These are phyloP conservation scores for Amanita rimosa DNA, from an alignment of 768 basidiomycete genomes.

Conservation along the genomic window DNA sequence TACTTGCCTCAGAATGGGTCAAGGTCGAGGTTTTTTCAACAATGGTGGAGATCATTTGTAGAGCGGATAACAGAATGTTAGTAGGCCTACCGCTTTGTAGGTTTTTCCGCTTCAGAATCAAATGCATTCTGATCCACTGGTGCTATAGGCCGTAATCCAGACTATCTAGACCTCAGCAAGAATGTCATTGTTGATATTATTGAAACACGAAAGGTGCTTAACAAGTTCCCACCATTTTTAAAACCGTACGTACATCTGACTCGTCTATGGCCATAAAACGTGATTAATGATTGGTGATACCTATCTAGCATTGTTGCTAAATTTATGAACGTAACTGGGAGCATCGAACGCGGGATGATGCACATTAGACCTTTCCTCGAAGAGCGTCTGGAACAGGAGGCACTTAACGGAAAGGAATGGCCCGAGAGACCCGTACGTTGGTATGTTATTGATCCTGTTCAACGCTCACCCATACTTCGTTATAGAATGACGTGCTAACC, in stretches of 20 bases:
- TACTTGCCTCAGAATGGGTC: too few species aligned
- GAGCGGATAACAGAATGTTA: too few species aligned
- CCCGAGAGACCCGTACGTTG: slow-evolving; percentile 21
- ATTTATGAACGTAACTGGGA: slow-evolving; percentile 8
- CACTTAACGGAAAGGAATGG: too few species aligned
- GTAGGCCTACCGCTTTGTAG: too few species aligned
- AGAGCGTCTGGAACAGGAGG: too few species aligned
- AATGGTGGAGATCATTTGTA: too few species aligned
- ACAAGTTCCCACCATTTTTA: slow-evolving; percentile 15
- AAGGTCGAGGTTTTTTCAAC: too few species aligned
- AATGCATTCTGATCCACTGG: not conserved
- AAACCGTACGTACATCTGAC: slow-evolving; percentile 10
- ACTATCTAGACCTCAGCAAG: slow-evolving; percentile 11
- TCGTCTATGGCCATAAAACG: not conserved
- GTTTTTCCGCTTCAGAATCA: not conserved
- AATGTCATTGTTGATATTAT: slow-evolving; percentile 10
- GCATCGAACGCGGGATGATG: slow-evolving; percentile 9
- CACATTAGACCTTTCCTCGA: slow-evolving; percentile 17
- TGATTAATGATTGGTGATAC: not conserved
- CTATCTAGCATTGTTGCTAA: slow-evolving; percentile 9
- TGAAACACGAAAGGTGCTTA: slow-evolving; percentile 12
- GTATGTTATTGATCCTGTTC: not conserved
- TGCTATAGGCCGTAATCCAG: slow-evolving; percentile 13
- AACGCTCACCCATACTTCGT: not conserved
- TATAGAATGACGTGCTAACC: slow-evolving; percentile 32